phyloP scores from a whole-genome alignment of 306 rosid species.

The Acacia confusa region DNA sequence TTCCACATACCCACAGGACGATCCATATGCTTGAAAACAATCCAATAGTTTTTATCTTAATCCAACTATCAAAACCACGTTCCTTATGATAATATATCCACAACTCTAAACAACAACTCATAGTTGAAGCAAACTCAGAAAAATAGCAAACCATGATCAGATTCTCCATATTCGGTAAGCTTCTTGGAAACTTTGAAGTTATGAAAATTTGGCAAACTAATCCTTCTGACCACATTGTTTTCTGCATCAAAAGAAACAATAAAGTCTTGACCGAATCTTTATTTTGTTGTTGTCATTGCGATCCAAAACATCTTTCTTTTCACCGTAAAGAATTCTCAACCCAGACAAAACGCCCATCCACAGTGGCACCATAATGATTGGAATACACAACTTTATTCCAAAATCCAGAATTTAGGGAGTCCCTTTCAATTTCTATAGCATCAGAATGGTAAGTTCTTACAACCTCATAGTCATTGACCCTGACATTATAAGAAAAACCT shows the following conservation, averaged over 20 bases:
- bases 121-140: constrained; percentile 1
- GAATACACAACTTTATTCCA: constrained; percentile 32
- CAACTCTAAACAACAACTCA: constrained; percentile 27
- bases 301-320: constrained; percentile 30
- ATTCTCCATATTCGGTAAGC: constrained; percentile 22
- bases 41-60: background rate
- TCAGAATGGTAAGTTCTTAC: constrained; percentile 30
- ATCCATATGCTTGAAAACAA: constrained; percentile 13
- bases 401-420: background rate
- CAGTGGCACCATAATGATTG: background rate
- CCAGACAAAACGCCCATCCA: constrained; percentile 36
- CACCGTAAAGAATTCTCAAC: constrained; percentile 29
- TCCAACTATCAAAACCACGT: constrained; percentile 27
- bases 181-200: constrained; percentile 26
- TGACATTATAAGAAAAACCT: constrained; percentile 23
- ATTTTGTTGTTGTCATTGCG: constrained; percentile 34
- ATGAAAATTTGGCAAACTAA: background rate
- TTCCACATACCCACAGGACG: constrained; percentile 35
- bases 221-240: background rate
- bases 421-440: constrained; percentile 20
- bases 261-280: constrained; percentile 14
- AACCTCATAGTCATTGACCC: constrained; percentile 19
- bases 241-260: constrained; percentile 24
- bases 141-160: constrained; percentile 18
- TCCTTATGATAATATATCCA: constrained; percentile 30